Evolutionary conservation across 768 basidiomycete species (phyloP).

Genomic region (Pholiota molesta): DNA sequence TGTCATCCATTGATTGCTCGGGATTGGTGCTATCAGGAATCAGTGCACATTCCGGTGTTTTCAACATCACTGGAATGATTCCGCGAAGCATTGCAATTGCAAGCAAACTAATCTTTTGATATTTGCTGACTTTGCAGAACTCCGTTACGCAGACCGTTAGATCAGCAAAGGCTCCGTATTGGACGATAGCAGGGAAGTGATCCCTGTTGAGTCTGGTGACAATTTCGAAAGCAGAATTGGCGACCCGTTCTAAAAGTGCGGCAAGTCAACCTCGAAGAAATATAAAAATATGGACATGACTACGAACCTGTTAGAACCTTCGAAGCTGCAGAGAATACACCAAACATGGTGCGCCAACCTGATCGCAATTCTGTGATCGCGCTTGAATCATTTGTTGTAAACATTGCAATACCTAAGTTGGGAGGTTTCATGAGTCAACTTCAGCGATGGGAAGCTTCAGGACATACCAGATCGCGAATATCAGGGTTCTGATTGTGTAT

Average conservation of each 20-base stretch:
- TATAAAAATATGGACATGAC: background rate
- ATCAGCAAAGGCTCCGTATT: conserved; percentile 94
- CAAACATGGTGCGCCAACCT: conserved; percentile 99
- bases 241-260: conserved; percentile 74
- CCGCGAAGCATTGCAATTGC: conserved; percentile 97
- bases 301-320: conserved; percentile 82
- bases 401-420: conserved; percentile 85
- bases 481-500: conserved; percentile 94
- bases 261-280: background rate
- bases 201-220: conserved; percentile 90
- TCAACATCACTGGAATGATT: conserved; percentile 90
- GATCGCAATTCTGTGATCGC: conserved; percentile 94
- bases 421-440: background rate
- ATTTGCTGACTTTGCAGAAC: conserved; percentile 99
- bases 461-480: conserved; percentile 87
- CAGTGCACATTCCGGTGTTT: conserved; percentile 67
- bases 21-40: conserved; percentile 25
- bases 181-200: conserved; percentile 89
- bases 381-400: conserved; percentile 99
- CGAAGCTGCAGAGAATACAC: conserved; percentile 95
- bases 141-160: conserved; percentile 97
- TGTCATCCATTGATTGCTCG: conserved; percentile 63
- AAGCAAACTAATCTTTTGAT: conserved; percentile 95
- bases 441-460: background rate
- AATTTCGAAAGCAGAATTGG: conserved; percentile 93